Evolutionary conservation across 2,329 filamentous ascomycete species (phyloP).

Genomic region (Simplicillium sp.): DNA sequence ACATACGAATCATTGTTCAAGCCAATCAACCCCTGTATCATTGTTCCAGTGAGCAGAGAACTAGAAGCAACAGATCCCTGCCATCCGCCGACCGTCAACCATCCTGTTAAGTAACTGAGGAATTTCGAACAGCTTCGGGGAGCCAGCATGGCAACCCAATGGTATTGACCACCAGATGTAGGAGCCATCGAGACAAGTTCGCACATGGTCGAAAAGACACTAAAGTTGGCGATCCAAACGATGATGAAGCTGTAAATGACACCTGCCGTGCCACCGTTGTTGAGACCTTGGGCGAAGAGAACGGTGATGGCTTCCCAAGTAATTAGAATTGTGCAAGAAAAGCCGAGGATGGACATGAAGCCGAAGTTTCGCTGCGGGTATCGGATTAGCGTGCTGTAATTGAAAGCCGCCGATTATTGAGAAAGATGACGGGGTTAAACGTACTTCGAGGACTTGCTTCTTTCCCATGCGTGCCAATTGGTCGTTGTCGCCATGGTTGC

Average conservation of each 20-base stretch:
- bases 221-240: slow-evolving; percentile 30
- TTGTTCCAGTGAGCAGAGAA: slow-evolving; percentile 13
- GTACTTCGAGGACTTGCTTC: slow-evolving; percentile 7
- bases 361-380: slow-evolving; percentile 28
- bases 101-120: slow-evolving; percentile 16
- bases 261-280: slow-evolving; percentile 37
- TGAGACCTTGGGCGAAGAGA: slow-evolving; percentile 14
- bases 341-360: slow-evolving; percentile 34
- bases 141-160: slow-evolving; percentile 42
- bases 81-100: slow-evolving; percentile 16
- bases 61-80: slow-evolving; percentile 14
- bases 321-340: slow-evolving; percentile 33
- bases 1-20: slow-evolving; percentile 3
- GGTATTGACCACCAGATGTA: slow-evolving; percentile 44
- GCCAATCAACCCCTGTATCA: slow-evolving; percentile 13
- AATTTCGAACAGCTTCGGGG: slow-evolving; percentile 33
- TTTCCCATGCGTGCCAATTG: slow-evolving; percentile 5
- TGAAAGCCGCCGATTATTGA: not conserved
- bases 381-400: not conserved
- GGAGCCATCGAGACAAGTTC: slow-evolving; percentile 32
- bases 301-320: slow-evolving; percentile 34
- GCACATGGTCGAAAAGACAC: slow-evolving; percentile 19
- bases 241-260: slow-evolving; percentile 37
- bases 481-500: not conserved
- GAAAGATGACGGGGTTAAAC: not conserved